Evolutionary conservation across 371 early-diverging fungal genomes (phyloP), one percentile per base, ranked within the genome.

Genomic region (Actinomucor elegans): DNA sequence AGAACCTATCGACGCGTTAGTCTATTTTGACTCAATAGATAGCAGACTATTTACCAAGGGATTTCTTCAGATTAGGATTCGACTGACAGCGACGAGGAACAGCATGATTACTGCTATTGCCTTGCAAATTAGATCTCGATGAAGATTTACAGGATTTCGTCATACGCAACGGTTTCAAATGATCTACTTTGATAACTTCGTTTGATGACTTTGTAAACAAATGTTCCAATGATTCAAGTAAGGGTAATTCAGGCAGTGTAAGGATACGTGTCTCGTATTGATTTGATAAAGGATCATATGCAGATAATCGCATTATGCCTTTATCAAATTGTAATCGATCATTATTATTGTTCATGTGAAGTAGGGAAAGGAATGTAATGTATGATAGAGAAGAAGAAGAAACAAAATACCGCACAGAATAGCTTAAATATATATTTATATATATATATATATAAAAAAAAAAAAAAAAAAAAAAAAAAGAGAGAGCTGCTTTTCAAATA

Each of bases 241-340:
- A 41, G 3, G 66, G 64, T 15, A 59, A 17, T 26, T 64, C 61
- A 2, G 67, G 71, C 3, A 67, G 53, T 11, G 49, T 35, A 7
- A 67, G 47, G 20, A 56, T 48, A 31, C 60, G 68, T 11, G 64
- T 63, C 33, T 65, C 50, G 27, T 59, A 55, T 18, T 61, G 48
- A 17, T 63, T 60, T 14, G 58, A 60, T 15, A 42, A 21, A n/a
- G 72, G 66, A 34, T 71, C 68, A 35, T 54, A 67, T 28, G 58
- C 57, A 26, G 63, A 71, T 7, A 71, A 23, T 35, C 47, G 47
- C 72, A 67, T 62, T 10, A 67, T 46, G 12, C 68, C 72, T 53
- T 64, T 55, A 23, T 65, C 51, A 50, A 71, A 71, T 14, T 57
- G 51, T 35, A 53, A 9, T 31, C 31, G 37, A 17, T 46, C 17